Base-by-base conservation (phyloP, 2,329 filamentous ascomycete genomes). In the Clonostachys rhizophaga region DNA sequence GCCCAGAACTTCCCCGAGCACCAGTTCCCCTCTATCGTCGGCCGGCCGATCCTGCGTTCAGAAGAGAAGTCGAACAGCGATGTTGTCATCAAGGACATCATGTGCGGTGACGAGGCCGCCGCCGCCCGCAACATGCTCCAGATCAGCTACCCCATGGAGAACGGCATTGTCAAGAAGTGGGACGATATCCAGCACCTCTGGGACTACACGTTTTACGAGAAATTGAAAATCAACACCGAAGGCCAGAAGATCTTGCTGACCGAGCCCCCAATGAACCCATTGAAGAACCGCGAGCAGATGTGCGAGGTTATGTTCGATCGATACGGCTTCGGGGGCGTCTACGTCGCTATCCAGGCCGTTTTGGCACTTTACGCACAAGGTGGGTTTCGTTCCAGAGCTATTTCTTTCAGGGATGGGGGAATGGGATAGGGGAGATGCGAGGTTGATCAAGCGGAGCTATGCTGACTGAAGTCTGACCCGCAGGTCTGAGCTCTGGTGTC, bases 121-220 rank as follows among this genome's bases (percentile, higher is more conserved):
- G 91, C 91, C 46, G 92, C 94, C 55, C 85, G 94, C 62, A 96
- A 89, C 52, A 96, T 96, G 91, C 84, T 99, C 51, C 94, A 99
- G 70, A 95, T 99, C 64, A 95, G 87, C 69, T 99, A 99, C 68
- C 94, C 94, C 58, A 99, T 99, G 94, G 94, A 99, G 71, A 99
- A 99, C 68, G 94, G 94, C 61, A 97, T 99, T 61, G 91, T 99
- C 57, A 97, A 96, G 81, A 91, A 91, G 65, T 99, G 94, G 94
- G 94, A 99, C 59, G 94, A 99, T 69, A 99, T 99, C 94, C 89
- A 96, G 75, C 92, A 97, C 65, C 84, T 99, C 47, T 99, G 94
- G 94, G 92, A 99, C 73, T 97, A 95, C 69, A 99, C 94, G 20
- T 99, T 99, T 69, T 86, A 82, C 70, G 92, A 99, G 68, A 97